Conservation (phyloP, 371 early-diverging fungal species). For the Mortierella sp. region DNA sequence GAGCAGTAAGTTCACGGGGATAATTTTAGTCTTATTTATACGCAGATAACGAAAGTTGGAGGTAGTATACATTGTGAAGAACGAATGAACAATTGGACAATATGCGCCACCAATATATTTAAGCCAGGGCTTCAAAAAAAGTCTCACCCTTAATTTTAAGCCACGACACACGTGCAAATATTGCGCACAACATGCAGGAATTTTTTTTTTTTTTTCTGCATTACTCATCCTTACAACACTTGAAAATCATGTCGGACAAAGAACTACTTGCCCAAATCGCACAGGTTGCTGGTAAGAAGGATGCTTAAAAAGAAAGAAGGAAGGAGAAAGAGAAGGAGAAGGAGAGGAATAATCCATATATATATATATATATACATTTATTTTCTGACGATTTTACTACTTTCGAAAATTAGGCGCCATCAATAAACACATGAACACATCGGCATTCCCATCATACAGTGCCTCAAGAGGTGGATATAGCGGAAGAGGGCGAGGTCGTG, state of each 20-base stretch:
- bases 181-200: neutral
- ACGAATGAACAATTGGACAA: neutral
- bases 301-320: neutral
- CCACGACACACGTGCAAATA: neutral
- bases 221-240: neutral
- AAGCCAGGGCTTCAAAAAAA: neutral
- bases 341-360: neutral
- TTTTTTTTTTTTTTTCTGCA: neutral
- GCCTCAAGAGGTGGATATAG: conserved; percentile 18
- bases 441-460: conserved; percentile 6
- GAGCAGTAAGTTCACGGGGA: conserved; percentile 45
- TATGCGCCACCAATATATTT: neutral
- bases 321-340: too few species aligned
- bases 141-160: neutral
- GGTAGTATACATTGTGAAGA: conserved; percentile 26
- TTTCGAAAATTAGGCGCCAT: conserved; percentile 33
- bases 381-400: neutral
- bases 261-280: conserved; percentile 55
- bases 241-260: conserved; percentile 42
- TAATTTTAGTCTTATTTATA: conserved; percentile 36
- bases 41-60: conserved; percentile 50
- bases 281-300: conserved; percentile 49
- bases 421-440: conserved; percentile 48
- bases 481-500: conserved; percentile 33
- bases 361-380: neutral